Conservation (phyloP, 2,329 filamentous ascomycete genomes). For the Pezicula neosporulosa region DNA sequence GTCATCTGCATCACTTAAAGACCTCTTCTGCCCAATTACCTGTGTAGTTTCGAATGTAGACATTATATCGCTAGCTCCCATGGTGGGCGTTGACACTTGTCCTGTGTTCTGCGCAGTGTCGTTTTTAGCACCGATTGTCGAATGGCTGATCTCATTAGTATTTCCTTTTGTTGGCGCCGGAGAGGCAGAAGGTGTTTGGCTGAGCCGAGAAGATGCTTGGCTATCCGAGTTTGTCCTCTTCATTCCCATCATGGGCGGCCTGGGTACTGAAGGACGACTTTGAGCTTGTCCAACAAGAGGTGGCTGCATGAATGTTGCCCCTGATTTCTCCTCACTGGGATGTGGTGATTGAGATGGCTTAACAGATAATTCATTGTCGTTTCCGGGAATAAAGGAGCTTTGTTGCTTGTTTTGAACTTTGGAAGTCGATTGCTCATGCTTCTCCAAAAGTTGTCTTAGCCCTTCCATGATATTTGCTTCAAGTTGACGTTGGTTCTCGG, state of each 20-base stretch:
- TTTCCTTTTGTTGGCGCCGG: conserved; percentile 10
- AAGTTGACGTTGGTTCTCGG: conserved; percentile 14
- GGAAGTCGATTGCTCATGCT: conserved; percentile 1
- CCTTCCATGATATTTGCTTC: conserved; percentile 5
- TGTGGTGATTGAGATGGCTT: conserved; percentile 12
- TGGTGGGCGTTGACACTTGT: conserved; percentile 1
- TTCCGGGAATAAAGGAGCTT: conserved; percentile 10
- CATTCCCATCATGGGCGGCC: conserved; percentile 26
- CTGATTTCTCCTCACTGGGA: conserved; percentile 11
- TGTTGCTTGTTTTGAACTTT: conserved; percentile 6
- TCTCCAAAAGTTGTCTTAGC: conserved; percentile 20
- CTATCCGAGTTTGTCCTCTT: conserved; percentile 19
- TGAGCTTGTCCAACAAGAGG: conserved; percentile 20
- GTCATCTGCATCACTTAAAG: conserved; percentile 19
- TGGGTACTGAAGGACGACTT: conserved; percentile 19
- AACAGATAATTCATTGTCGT: conserved; percentile 16
- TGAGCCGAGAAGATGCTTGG: conserved; percentile 12
- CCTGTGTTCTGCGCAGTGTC: conserved; percentile 7
- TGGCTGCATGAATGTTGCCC: conserved; percentile 22
- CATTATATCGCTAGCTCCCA: not conserved
- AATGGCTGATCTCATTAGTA: conserved; percentile 3
- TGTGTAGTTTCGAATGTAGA: conserved; percentile 9
- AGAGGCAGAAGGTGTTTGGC: conserved; percentile 17
- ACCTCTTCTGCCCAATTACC: conserved; percentile 18
- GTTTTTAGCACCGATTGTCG: conserved; percentile 7